Evolutionary conservation across 1,284 basidiomycete species (phyloP).

Genomic region (Apiotrichum brassicae): DNA sequence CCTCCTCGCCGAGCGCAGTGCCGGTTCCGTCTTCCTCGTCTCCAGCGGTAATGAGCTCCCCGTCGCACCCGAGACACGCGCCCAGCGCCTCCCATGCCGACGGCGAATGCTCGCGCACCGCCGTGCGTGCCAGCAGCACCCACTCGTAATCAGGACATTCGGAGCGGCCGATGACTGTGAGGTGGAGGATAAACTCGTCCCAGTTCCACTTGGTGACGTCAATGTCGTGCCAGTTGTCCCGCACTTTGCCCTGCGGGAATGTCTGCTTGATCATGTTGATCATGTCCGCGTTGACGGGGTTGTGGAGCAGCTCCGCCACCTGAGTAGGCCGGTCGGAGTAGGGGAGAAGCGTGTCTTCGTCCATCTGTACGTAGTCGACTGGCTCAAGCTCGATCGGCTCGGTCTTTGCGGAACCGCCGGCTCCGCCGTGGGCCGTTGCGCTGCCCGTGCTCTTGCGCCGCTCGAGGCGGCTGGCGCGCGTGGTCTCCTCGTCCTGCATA

Average conservation of each 20-base stretch:
- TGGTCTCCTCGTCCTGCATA: neutral
- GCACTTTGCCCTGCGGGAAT: slow-evolving; percentile 30
- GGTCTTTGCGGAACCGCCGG: slow-evolving; percentile 2
- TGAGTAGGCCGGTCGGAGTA: slow-evolving; percentile 40
- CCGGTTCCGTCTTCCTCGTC: slow-evolving; percentile 33
- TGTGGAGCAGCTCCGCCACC: slow-evolving; percentile 34
- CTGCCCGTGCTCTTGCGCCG: slow-evolving; percentile 26
- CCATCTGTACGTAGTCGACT: slow-evolving; percentile 44
- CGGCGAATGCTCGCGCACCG: slow-evolving; percentile 32
- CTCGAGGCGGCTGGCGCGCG: slow-evolving; percentile 25
- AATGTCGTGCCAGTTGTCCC: slow-evolving; percentile 34
- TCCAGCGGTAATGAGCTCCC: slow-evolving; percentile 41
- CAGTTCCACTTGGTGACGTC: slow-evolving; percentile 39
- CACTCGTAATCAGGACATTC: slow-evolving; percentile 43
- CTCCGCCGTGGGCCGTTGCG: slow-evolving; percentile 9
- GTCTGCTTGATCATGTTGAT: slow-evolving; percentile 34
- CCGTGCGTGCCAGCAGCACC: slow-evolving; percentile 36
- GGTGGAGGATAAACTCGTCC: slow-evolving; percentile 39
- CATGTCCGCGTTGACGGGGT: slow-evolving; percentile 33
- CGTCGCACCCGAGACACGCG: slow-evolving; percentile 43
- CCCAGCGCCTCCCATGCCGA: slow-evolving; percentile 45
- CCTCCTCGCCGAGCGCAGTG: slow-evolving; percentile 35
- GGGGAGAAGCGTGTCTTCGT: slow-evolving; percentile 39
- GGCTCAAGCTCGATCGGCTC: slow-evolving; percentile 42
- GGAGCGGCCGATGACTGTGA: slow-evolving; percentile 26